These are phyloP conservation scores for Podospora australis DNA, from an alignment of 495 filamentous ascomycete genomes.

Conservation along the genomic window DNA sequence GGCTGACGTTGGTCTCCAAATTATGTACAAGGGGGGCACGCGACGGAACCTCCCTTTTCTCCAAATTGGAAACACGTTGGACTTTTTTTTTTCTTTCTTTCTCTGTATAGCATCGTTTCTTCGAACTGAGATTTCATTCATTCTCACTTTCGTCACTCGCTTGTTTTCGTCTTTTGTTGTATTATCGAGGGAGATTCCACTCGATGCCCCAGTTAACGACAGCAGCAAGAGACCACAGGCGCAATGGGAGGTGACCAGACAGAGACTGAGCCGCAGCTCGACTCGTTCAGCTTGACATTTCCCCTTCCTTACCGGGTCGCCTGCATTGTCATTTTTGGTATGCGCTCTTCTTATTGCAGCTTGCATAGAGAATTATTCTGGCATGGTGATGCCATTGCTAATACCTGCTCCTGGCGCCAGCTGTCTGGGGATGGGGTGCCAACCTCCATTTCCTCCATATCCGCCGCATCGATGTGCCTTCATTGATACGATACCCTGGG, in stretches of 20 bases:
- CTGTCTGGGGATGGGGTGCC: conserved; percentile 84
- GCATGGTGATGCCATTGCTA: conserved; percentile 21
- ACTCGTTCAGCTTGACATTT: conserved; percentile 75
- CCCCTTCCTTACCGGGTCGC: conserved; percentile 83
- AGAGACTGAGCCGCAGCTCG: conserved; percentile 72
- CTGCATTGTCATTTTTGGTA: conserved; percentile 73
- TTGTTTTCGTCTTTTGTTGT: conserved; percentile 13
- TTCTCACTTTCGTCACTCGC: not conserved
- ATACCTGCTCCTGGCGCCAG: too few relatives aligned
- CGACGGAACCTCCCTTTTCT: too few relatives aligned
- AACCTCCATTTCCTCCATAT: conserved; percentile 77
- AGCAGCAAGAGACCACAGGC: conserved; percentile 23
- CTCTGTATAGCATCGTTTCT: not conserved
- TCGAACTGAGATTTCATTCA: not conserved
- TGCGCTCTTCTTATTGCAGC: conserved; percentile 8
- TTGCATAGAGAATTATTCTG: not conserved
- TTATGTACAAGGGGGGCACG: conserved; percentile 14
- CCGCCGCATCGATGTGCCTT: conserved; percentile 71
- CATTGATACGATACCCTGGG: conserved; percentile 70
- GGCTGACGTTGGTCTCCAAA: conserved; percentile 19
- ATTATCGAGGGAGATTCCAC: too few relatives aligned
- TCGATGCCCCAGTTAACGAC: conserved; percentile 19
- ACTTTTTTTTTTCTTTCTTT: not conserved
- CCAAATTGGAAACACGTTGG: conserved; percentile 6
- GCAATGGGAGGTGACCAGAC: conserved; percentile 74